Evolutionary conservation across 352 stramenopile genomes (phyloP).

Genomic region (Stephanocyclus meneghinianus): DNA sequence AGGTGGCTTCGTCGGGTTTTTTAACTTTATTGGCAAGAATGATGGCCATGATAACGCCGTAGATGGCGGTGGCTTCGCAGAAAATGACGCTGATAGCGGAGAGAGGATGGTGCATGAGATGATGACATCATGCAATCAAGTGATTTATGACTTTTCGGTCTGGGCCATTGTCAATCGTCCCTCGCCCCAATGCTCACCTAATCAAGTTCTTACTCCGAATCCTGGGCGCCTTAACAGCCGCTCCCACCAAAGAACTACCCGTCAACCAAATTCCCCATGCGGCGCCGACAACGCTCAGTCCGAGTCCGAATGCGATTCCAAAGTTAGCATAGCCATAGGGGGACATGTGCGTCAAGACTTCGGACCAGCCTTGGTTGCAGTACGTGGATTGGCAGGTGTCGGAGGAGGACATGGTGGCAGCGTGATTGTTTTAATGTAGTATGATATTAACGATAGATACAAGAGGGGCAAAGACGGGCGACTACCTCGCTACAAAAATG

Average conservation of each 20-base stretch:
- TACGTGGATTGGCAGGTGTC: constrained; percentile 67
- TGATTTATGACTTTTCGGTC: not conserved
- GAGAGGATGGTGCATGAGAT: not conserved
- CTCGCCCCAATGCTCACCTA: constrained; percentile 64
- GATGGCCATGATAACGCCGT: constrained; percentile 99
- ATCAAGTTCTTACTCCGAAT: constrained; percentile 99
- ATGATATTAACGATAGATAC: not conserved
- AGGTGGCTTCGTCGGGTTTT: constrained; percentile 62
- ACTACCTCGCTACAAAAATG: not conserved
- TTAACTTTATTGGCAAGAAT: constrained; percentile 97
- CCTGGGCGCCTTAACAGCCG: constrained; percentile 96
- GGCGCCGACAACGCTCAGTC: constrained; percentile 95
- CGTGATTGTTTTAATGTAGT: not conserved
- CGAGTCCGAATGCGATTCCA: constrained; percentile 94
- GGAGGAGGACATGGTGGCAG: constrained; percentile 40
- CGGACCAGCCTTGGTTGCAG: constrained; percentile 82
- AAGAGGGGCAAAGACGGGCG: not conserved
- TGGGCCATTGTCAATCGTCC: no score
- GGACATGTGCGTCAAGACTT: constrained; percentile 98
- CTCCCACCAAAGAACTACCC: constrained; percentile 94
- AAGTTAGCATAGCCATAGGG: constrained; percentile 97
- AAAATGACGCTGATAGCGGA: constrained; percentile 93
- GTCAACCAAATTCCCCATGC: constrained; percentile 85
- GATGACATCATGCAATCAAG: not conserved
- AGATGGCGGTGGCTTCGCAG: constrained; percentile 99